A percentile compares a stretch with the other conserved stretches of the same genome.
Conservation (phyloP, 495 filamentous ascomycete genomes). For the Neurospora tetraspora region DNA sequence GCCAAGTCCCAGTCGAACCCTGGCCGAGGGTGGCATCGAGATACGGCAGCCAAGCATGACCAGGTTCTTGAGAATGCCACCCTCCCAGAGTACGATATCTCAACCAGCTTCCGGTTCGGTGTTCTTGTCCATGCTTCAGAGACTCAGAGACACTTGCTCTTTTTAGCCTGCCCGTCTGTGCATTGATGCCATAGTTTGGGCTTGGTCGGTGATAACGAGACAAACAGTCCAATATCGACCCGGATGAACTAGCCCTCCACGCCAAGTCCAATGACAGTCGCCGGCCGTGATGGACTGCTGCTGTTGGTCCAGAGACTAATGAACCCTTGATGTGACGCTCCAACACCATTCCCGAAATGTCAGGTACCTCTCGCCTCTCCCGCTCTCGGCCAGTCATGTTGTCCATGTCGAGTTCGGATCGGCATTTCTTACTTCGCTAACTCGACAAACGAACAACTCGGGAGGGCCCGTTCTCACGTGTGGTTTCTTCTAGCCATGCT, state of each 20-base stretch:
- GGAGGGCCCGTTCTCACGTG: neutral
- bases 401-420: neutral
- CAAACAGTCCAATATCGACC: neutral
- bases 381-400: neutral
- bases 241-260: neutral
- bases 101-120: neutral
- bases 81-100: neutral
- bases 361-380: neutral
- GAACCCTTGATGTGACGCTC: neutral
- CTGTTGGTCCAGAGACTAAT: neutral
- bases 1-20: neutral
- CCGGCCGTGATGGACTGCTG: neutral
- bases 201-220: neutral
- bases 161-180: neutral
- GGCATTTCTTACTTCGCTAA: neutral
- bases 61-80: neutral
- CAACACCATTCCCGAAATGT: neutral
- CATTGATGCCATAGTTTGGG: neutral
- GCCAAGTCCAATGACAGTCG: neutral
- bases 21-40: neutral
- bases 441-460: neutral
- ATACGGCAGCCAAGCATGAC: neutral
- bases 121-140: neutral
- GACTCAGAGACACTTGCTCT: neutral
- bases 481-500: neutral